Evolutionary conservation across 169 alveolate species (phyloP), one percentile per base, ranked within the genome.

Genomic region (Eimeria acervulina): DNA sequence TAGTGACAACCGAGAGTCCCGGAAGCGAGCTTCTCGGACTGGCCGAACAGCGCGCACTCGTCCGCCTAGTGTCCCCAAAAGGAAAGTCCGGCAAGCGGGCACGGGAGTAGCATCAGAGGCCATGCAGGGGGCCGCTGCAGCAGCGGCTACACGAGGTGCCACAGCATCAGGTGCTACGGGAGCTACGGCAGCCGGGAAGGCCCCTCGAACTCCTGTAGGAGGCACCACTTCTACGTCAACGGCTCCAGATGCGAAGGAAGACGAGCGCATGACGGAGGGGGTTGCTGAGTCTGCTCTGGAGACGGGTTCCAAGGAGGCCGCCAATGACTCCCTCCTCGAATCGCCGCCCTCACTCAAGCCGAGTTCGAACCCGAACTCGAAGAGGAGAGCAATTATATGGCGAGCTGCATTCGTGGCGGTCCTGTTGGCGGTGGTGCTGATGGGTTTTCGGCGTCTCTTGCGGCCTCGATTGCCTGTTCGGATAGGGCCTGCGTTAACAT

Each of bases 311-410:
- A 28, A 68, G 26, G 28, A 68, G 2, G n/a, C 44, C n/a, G 80
- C n/a, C 3, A 10, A 28, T 0, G 76, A 26, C 40, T 28, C 76
- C 13, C 12, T 28, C 38, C 76, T 23, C 28, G 31, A 19, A 5
- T 47, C 12, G 12, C 55, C 55, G 19, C 55, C 55, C 68, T 12
- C 26, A 5, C 68, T 59, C 68, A 19, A 59, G 21, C 47, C 80
- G 47, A n/a, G 8, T 2, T 0, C 42, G 0, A 10, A 28, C 26
- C 23, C 47, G 12, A 76, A 42, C 0, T 44, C 87, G 3, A 76
- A 42, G 59, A 28, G 87, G 17, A 76, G 63, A 44, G 87, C 87
- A 1, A n/a, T 40, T 8, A 7, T 76, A 36, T 76, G 87, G 87
- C 5, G 87, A 19, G 87, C 87, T 38, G 59, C 87, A 6, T 76